These are phyloP conservation scores for Aspergillus felis DNA, from an alignment of 2,329 filamentous ascomycete genomes.

Conservation along the genomic window DNA sequence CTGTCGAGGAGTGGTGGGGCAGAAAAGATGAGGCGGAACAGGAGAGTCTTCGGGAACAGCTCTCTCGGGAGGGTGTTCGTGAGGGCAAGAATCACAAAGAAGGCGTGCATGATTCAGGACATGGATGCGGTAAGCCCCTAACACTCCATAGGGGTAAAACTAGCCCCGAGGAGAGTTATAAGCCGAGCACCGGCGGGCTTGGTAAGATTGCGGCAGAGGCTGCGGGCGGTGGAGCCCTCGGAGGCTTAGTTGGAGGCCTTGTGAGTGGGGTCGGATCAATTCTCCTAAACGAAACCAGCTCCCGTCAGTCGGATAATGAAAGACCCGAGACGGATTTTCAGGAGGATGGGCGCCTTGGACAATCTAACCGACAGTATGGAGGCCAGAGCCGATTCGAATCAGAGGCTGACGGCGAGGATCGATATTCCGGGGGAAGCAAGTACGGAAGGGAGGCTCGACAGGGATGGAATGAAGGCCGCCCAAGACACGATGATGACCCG, in stretches of 20 bases:
- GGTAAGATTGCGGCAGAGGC: constrained; percentile 56
- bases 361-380: neutral
- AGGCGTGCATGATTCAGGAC: constrained; percentile 76
- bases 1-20: constrained; percentile 79
- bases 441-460: neutral
- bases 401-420: neutral
- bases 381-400: neutral
- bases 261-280: constrained; percentile 57
- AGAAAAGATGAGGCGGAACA: constrained; percentile 60
- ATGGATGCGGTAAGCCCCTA: constrained; percentile 78
- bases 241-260: constrained; percentile 66
- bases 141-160: constrained; percentile 62
- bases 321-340: constrained; percentile 7
- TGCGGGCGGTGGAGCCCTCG: constrained; percentile 61
- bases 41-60: constrained; percentile 66
- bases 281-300: constrained; percentile 54
- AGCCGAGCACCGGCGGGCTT: constrained; percentile 30
- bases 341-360: neutral
- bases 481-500: neutral
- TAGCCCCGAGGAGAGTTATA: constrained; percentile 16
- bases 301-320: neutral
- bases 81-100: constrained; percentile 81
- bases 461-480: neutral
- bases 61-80: constrained; percentile 74
- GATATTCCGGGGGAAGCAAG: neutral